Base-by-base conservation (phyloP, 441 rosid genomes). In the Populus trichocarpa region DNA sequence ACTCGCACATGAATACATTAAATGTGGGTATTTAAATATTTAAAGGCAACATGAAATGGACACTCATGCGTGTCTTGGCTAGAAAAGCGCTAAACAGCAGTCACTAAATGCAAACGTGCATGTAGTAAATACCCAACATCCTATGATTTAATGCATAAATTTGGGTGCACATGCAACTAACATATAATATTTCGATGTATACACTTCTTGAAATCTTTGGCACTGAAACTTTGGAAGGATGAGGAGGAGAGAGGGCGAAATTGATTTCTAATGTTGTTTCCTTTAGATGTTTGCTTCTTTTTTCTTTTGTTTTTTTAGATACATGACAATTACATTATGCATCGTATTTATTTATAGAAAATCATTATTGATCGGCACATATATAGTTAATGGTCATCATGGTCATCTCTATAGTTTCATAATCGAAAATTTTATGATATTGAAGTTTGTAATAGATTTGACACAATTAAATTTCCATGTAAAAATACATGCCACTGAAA, bases 71-170 rank as follows among this genome's bases (percentile, higher is more conserved):
- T 59, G 65, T 36, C 67, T 57, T 53, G 72, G 88, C 88, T 80
- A 53, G 75, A 88, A 85, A 70, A 80, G 86, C 85, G 88, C 84
- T 81, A 82, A 76, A 68, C 65, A 70, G 40, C 74, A 79, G 83
- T 71, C 84, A 84, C 85, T 87, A 71, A 84, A 79, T 87, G 89
- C 86, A 84, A 84, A 87, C 87, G 83, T 89, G 88, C 81, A 65
- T 61, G 90, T 70, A 86, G 82, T 89, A 82, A 89, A 82, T 86
- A 87, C 83, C n/a, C 82, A 81, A 78, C 85, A 81, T 78, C 78
- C 81, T 65, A 66, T n/a, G 84, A 81, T 85, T 88, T 33, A 86
- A 86, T 88, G 86, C 87, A 70, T 72, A 16, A 79, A 77, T 78
- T 83, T 79, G 67, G 78, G 36, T 68, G 84, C 89, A 85, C 88